These are phyloP conservation scores for Juglanconis juglandina DNA, from an alignment of 2,329 filamentous ascomycete genomes.

Conservation along the genomic window DNA sequence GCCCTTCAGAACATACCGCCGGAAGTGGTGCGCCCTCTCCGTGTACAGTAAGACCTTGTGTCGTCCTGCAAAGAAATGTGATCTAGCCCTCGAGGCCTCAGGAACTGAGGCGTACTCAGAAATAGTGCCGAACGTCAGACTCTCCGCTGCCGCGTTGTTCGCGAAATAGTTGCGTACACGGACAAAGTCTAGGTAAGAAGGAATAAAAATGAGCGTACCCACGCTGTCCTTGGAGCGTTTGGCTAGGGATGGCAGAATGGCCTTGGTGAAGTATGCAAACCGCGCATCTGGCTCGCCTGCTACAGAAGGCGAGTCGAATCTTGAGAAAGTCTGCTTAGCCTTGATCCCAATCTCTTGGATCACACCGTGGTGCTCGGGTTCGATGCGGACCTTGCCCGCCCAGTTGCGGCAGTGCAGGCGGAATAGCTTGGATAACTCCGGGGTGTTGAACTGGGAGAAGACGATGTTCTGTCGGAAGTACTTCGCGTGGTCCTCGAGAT, in stretches of 20 bases:
- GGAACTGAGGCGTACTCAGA: constrained; percentile 81
- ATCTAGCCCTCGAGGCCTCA: constrained; percentile 78
- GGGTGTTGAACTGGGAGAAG: constrained; percentile 78
- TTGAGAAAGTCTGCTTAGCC: constrained; percentile 83
- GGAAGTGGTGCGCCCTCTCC: constrained; percentile 94
- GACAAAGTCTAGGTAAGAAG: constrained; percentile 92
- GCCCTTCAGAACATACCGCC: constrained; percentile 77
- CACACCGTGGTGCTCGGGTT: constrained; percentile 64
- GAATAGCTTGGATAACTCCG: constrained; percentile 79
- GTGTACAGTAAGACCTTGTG: constrained; percentile 86
- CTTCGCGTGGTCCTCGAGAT: constrained; percentile 80
- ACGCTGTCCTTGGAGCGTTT: constrained; percentile 61
- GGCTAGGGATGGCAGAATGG: constrained; percentile 71
- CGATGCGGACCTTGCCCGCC: constrained; percentile 73
- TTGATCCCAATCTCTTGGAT: constrained; percentile 71
- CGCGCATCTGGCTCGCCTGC: constrained; percentile 78
- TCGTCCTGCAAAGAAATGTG: constrained; percentile 79
- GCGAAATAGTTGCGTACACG: constrained; percentile 90
- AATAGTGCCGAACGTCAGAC: constrained; percentile 71
- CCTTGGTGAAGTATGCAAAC: constrained; percentile 85
- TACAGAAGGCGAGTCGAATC: constrained; percentile 70
- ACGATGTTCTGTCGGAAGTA: constrained; percentile 83
- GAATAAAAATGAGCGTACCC: constrained; percentile 84
- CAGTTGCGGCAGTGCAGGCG: constrained; percentile 75
- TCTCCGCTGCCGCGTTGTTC: constrained; percentile 56